Conservation (phyloP, 495 filamentous ascomycete genomes). For the Aspergillus asperescens region DNA sequence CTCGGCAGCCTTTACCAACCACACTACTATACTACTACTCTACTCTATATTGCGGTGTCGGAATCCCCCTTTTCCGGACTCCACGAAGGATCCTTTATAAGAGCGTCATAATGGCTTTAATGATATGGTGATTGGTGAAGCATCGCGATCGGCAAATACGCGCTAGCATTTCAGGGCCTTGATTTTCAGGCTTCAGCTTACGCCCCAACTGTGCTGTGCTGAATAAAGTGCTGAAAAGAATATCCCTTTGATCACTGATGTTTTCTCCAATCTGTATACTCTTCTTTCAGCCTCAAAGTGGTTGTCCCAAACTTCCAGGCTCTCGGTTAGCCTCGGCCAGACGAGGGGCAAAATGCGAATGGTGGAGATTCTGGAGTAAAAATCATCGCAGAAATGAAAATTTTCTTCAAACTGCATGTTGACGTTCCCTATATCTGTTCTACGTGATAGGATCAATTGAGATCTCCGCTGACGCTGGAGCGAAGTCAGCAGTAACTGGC, state of each 20-base stretch:
- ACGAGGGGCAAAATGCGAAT: conserved; percentile 2
- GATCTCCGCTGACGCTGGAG: not conserved
- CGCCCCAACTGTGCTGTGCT: not conserved
- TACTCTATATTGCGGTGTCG: too few species aligned
- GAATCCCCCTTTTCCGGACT: too few species aligned
- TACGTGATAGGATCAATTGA: not conserved
- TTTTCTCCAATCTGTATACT: too few species aligned
- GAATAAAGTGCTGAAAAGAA: not conserved
- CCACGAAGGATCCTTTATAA: too few species aligned
- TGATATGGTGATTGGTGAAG: too few species aligned
- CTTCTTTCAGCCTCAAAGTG: too few species aligned
- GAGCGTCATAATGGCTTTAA: too few species aligned
- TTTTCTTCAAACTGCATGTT: not conserved
- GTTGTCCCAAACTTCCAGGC: too few species aligned
- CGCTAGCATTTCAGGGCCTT: too few species aligned
- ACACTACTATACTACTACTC: not conserved
- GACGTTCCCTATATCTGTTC: not conserved
- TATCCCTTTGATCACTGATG: not conserved
- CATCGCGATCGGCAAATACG: too few species aligned
- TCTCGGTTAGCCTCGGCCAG: conserved; percentile 5
- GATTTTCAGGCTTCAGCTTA: not conserved
- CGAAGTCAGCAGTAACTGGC: not conserved
- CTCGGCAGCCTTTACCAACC: not conserved
- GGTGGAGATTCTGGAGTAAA: conserved; percentile 1
- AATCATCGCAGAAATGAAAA: not conserved